These are phyloP conservation scores for Penicillium arizonense DNA, from an alignment of 495 filamentous ascomycete species.

Conservation along the genomic window DNA sequence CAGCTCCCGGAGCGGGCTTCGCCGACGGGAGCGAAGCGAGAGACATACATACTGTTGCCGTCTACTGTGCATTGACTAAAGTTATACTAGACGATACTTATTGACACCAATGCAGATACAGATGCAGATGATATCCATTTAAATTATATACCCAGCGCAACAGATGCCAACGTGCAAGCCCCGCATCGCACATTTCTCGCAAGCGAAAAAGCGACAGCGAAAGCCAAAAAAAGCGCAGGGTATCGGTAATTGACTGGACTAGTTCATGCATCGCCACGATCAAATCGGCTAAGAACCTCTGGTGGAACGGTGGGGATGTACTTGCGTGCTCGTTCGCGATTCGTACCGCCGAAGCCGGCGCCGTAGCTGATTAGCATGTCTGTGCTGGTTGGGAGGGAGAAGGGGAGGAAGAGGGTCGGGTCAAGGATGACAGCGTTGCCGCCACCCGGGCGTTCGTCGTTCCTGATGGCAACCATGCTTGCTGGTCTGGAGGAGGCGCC, in stretches of 20 bases:
- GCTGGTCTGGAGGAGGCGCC: conserved; percentile 23
- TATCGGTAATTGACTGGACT: background rate
- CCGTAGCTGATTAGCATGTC: conserved; percentile 97
- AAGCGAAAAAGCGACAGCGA: background rate
- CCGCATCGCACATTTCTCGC: background rate
- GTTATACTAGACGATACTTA: background rate
- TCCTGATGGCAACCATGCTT: conserved; percentile 13
- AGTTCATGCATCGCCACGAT: conserved; percentile 48
- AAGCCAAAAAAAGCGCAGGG: background rate
- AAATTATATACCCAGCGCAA: background rate
- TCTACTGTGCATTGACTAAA: no score
- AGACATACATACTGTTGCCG: no score
- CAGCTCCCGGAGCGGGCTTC: no score
- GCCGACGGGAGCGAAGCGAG: no score
- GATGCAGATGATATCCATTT: conserved; percentile 1
- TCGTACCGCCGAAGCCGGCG: conserved; percentile 89
- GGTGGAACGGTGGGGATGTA: conserved; percentile 96
- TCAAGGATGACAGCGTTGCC: conserved; percentile 69
- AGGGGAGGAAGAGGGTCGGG: conserved; percentile 89
- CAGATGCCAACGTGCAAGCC: background rate
- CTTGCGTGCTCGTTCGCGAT: conserved; percentile 86
- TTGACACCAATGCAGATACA: background rate
- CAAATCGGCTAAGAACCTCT: conserved; percentile 88
- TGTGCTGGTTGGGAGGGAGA: conserved; percentile 89
- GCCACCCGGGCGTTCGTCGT: conserved; percentile 35